Evolutionary conservation across 352 stramenopile genomes (phyloP), one percentile per base, ranked within the genome.

Genomic region (Phytophthora pinifolia): DNA sequence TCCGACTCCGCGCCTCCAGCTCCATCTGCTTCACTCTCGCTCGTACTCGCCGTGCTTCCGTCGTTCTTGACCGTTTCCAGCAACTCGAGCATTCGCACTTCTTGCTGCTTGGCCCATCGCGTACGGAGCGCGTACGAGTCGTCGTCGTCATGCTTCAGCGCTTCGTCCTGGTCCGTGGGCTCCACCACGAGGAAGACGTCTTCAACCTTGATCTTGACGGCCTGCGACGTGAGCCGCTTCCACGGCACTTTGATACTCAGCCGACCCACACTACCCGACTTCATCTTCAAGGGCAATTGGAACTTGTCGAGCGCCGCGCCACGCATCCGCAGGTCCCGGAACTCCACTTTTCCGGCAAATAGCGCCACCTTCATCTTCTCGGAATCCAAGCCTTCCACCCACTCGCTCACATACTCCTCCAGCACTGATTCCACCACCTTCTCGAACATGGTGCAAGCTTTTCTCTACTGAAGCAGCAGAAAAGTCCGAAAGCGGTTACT

Each of bases 351-450:
- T 12, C 85, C 83, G 18, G 81, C 70, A 45, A 93, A 93, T 30
- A 94, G 62, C 33, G 75, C 85, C 47, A 94, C 65, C 62, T 91
- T 91, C 79, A 93, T 94, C 67, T 92, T 91, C 76, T 93, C 81
- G 35, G 83, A 79, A 52, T 94, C 83, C 34, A 94, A 69, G 0
- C 81, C 85, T 30, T 93, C 85, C 54, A 94, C 72, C 81, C 85
- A 94, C 62, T 90, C 83, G 9, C 79, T 92, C 42, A 94, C 74
- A 52, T 94, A 93, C 70, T 94, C 83, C 53, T 88, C 85, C 36
- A 94, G 57, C 37, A 94, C 76, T 17, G 83, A 89, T 47, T 94
- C 83, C 48, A 94, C 70, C 8, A 92, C 71, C 52, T 89, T 91
- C 65, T 93, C 83, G 65, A 95, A 90, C 85, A 95, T 95, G 22